These are phyloP conservation scores for Musa itinerans DNA, from an alignment of 176 grass and related monocot genomes.

Conservation along the genomic window DNA sequence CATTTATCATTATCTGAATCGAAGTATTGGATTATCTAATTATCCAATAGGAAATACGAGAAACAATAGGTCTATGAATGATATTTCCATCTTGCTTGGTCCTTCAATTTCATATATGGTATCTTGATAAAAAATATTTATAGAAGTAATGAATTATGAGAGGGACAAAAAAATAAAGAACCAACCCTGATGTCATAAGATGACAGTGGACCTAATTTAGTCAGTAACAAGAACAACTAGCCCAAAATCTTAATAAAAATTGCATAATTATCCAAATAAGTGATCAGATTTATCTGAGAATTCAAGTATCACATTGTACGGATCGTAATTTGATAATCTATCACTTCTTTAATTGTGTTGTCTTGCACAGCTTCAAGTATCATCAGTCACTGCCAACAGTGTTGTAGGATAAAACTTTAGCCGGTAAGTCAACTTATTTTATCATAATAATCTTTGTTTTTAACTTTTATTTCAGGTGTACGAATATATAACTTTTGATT, in stretches of 20 bases:
- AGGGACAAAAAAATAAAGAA: not conserved
- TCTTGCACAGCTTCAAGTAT: too few relatives aligned
- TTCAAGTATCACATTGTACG: not conserved
- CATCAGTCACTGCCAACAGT: not conserved
- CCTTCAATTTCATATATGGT: not conserved
- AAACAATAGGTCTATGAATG: not conserved
- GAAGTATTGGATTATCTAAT: not conserved
- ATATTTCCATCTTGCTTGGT: not conserved
- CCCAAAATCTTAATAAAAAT: not conserved
- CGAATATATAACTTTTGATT: slow-evolving; percentile 46
- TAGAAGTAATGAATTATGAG: not conserved
- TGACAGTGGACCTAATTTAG: not conserved
- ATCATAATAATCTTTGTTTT: not conserved
- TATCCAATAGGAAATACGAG: not conserved
- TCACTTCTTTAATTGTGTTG: too few relatives aligned
- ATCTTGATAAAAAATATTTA: not conserved
- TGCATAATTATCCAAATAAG: not conserved
- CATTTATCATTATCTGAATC: not conserved
- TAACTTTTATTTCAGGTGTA: slow-evolving; percentile 55
- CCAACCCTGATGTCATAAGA: not conserved
- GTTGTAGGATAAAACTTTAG: not conserved
- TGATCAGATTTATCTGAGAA: not conserved
- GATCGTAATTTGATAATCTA: too few relatives aligned
- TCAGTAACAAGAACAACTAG: not conserved
- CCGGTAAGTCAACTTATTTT: not conserved